Evolutionary conservation across 768 basidiomycete species (phyloP).

Genomic region (Podaxis mareebaensis): DNA sequence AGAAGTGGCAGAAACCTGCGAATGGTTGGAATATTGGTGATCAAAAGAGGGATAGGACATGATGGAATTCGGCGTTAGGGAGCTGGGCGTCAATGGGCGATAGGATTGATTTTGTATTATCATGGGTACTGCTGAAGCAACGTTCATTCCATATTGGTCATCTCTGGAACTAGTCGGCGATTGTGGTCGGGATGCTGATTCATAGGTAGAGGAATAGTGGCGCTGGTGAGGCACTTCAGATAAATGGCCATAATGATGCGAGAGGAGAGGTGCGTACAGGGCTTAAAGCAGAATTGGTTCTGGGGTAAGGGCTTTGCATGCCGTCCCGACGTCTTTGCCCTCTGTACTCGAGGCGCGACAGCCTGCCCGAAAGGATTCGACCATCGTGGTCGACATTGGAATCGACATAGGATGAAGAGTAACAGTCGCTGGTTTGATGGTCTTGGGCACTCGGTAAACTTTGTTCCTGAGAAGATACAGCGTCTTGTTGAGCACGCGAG

Average conservation of each 20-base stretch:
- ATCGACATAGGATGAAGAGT: conserved; percentile 15
- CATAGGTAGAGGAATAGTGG: conserved; percentile 15
- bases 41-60: conserved; percentile 45
- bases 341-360: conserved; percentile 15
- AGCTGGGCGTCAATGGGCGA: conserved; percentile 10
- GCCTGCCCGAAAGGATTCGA: conserved; percentile 11
- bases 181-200: conserved; percentile 11
- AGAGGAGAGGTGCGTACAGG: conserved; percentile 3
- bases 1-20: conserved; percentile 45
- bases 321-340: conserved; percentile 14
- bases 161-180: conserved; percentile 10
- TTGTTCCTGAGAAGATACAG: conserved; percentile 9
- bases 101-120: conserved; percentile 15
- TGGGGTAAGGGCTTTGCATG: conserved; percentile 14
- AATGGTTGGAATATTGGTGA: conserved; percentile 40
- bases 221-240: conserved; percentile 7
- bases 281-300: conserved; percentile 7
- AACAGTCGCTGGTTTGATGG: conserved; percentile 10
- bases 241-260: background rate
- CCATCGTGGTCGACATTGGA: conserved; percentile 8
- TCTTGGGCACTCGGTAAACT: conserved; percentile 9
- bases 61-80: conserved; percentile 40
- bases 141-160: conserved; percentile 16
- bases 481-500: conserved; percentile 14
- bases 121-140: conserved; percentile 10